Percentiles rank a stretch among this genome's conserved stretches.
Conservation (phyloP, 2,329 filamentous ascomycete genomes). For the Zopfia rhizophila region DNA sequence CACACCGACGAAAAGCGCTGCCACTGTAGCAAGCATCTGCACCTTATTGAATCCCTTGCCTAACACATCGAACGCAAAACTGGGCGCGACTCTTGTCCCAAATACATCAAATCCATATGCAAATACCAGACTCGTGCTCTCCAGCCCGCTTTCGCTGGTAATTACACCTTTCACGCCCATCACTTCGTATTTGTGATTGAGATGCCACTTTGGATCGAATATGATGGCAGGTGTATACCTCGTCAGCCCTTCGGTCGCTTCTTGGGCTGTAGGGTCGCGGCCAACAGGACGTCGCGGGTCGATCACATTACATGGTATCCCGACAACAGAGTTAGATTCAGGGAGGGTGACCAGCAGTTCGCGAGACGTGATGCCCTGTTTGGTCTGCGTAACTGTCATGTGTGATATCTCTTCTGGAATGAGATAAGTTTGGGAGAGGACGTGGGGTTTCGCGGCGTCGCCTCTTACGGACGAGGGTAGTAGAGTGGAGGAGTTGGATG, state of each 20-base stretch:
- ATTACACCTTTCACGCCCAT: slow-evolving; percentile 78
- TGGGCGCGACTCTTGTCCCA: slow-evolving; percentile 86
- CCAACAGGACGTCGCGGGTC: slow-evolving; percentile 89
- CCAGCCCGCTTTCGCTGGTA: slow-evolving; percentile 80
- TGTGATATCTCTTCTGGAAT: slow-evolving; percentile 81
- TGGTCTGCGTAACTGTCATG: slow-evolving; percentile 86
- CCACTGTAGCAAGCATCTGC: slow-evolving; percentile 83
- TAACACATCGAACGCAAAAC: slow-evolving; percentile 88
- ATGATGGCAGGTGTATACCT: slow-evolving; percentile 81
- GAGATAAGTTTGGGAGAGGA: slow-evolving; percentile 82
- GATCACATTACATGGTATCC: slow-evolving; percentile 80
- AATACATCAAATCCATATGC: slow-evolving; percentile 91
- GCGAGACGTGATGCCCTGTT: slow-evolving; percentile 88
- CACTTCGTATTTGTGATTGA: slow-evolving; percentile 86
- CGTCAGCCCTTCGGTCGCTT: slow-evolving; percentile 84
- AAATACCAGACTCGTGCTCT: slow-evolving; percentile 91
- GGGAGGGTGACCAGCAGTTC: slow-evolving; percentile 84
- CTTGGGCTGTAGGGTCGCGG: slow-evolving; percentile 81
- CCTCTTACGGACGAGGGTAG: slow-evolving; percentile 69
- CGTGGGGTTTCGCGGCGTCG: slow-evolving; percentile 73
- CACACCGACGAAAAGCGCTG: slow-evolving; percentile 81
- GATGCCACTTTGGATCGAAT: slow-evolving; percentile 81
- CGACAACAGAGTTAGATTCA: slow-evolving; percentile 76
- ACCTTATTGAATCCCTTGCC: slow-evolving; percentile 94
- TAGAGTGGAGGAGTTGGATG: slow-evolving; percentile 81